Percentiles rank a stretch among this genome's conserved stretches.
Evolutionary conservation across 139 green algal species (phyloP).

Genomic region (Dunaliella primolecta): DNA sequence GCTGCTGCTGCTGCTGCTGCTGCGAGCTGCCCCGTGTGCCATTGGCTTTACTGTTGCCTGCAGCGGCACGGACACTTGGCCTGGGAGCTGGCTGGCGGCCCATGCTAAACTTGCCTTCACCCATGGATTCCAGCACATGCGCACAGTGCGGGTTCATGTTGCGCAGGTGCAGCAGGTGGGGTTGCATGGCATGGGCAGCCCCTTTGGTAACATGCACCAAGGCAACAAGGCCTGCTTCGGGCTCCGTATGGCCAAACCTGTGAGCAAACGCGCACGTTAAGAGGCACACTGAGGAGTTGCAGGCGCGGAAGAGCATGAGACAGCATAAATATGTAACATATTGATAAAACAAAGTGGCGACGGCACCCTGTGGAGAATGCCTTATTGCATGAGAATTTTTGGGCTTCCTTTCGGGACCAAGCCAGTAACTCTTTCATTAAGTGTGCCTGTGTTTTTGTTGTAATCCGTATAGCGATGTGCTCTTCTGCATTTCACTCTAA

Average conservation of each 20-base stretch:
- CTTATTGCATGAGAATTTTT: too few species aligned
- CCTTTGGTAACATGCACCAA: conserved; percentile 34
- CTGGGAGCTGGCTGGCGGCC: neutral
- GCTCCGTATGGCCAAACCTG: conserved; percentile 66
- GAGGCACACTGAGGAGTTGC: too few species aligned
- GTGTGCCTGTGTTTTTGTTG: too few species aligned
- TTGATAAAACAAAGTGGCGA: too few species aligned
- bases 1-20: neutral
- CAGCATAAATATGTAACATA: too few species aligned
- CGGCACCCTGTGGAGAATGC: too few species aligned
- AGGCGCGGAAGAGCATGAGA: too few species aligned
- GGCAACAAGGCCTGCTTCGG: conserved; percentile 66
- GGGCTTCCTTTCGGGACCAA: too few species aligned
- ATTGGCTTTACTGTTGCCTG: neutral
- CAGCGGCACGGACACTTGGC: too few species aligned
- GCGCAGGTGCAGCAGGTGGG: conserved; percentile 53
- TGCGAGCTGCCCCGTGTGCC: neutral
- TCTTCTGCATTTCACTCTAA: too few species aligned
- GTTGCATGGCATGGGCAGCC: conserved; percentile 14
- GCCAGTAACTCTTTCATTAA: too few species aligned
- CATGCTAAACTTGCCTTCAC: neutral
- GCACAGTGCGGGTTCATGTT: conserved; percentile 54
- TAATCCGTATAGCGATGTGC: too few species aligned
- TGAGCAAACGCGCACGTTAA: neutral
- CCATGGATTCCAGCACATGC: neutral